A percentile compares a stretch with the other conserved stretches of the same genome.
phyloP scores from a whole-genome alignment of 2,329 filamentous ascomycete genomes.

The Ophiostoma sp. region DNA sequence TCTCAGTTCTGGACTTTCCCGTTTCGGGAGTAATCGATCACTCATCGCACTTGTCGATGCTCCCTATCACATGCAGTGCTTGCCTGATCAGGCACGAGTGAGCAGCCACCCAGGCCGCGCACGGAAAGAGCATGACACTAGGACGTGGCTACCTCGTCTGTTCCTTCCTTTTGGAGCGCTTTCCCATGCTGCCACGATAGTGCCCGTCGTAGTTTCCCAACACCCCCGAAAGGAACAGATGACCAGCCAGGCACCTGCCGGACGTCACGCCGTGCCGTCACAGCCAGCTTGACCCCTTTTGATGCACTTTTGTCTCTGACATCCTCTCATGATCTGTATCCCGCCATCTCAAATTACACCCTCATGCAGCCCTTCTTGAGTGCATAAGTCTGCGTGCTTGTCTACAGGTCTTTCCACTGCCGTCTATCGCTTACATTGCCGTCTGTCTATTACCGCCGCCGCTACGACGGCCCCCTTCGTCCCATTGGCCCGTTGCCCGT shows the following conservation, averaged over 20 bases:
- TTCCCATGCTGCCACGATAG: not conserved
- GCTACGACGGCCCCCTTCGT: not conserved
- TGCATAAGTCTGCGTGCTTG: not conserved
- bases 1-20: not conserved
- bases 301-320: not conserved
- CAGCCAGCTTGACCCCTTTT: not conserved
- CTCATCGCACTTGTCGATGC: not conserved
- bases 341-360: not conserved
- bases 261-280: not conserved
- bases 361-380: not conserved
- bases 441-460: not conserved
- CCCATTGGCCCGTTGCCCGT: not conserved
- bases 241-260: not conserved
- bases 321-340: not conserved
- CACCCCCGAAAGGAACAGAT: not conserved
- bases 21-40: not conserved
- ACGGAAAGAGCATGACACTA: not conserved
- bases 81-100: not conserved
- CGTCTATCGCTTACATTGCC: not conserved
- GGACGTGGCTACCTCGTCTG: not conserved
- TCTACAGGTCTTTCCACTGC: not conserved
- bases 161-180: not conserved
- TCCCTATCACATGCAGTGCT: not conserved
- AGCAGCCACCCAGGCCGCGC: not conserved
- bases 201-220: not conserved